Evolutionary conservation across 495 filamentous ascomycete species (phyloP), one percentile per base, ranked within the genome.

Genomic region (Penicillium odoratum): DNA sequence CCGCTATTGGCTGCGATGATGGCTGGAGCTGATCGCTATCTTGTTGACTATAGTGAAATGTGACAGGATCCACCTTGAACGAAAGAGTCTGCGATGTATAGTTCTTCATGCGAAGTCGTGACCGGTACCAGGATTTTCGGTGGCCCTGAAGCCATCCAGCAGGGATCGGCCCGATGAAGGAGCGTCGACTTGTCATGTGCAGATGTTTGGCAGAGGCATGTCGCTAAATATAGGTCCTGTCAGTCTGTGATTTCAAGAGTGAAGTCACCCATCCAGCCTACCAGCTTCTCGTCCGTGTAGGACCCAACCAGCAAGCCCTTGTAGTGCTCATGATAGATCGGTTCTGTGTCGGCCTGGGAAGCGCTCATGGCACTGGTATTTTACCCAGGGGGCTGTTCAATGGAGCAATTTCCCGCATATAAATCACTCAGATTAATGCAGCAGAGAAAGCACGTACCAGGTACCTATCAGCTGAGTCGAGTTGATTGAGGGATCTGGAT

Each of bases 151-250:
- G 74, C 86, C 86, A 89, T 51, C 84, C 85, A 60, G 84, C 80
- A 5, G 86, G 86, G 36, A 89, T 85, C 21, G 86, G 86, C 8
- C 86, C 86, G 60, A 89, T 87, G 68, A 89, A 89, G 65, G 80
- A 82, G 34, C 86, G 78, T 28, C 84, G 75, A 42, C 78, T 82
- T 7, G 86, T 89, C 59, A 86, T 71, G 65, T 88, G 78, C 30
- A 89, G 65, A 62, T 89, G 86, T 47, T 81, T 75, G 18, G 85
- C 78, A 48, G 80, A 85, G 29, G 85, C 80, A 77, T 89, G 82
- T 62, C 80, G 75, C 85, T 87, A 58, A 57, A 9, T 8, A 47
- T 49, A 15, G 58, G 13, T 47, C 60, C 38, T 5, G 38, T 57
- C 29, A 65, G 59, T 48, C 36, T n/a, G 38, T 33, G n/a, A 33